Evolutionary conservation across 805 yeast genomes (phyloP).

Genomic region (Clavispora carvajalis): DNA sequence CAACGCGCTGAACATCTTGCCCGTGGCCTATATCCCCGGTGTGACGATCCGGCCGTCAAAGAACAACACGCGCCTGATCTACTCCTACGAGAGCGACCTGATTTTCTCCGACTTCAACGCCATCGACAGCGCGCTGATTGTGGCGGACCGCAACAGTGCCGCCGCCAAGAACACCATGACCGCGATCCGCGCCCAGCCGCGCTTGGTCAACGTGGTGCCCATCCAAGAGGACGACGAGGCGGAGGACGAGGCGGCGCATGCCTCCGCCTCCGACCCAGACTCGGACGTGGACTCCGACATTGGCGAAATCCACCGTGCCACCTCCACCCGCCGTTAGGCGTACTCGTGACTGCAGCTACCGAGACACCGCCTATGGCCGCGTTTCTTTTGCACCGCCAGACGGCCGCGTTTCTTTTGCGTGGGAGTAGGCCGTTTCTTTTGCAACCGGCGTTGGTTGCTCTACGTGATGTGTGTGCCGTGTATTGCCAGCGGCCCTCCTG

Average conservation of each 20-base stretch:
- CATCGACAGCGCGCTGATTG: conserved; percentile 43
- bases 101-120: conserved; percentile 40
- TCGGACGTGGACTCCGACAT: conserved; percentile 44
- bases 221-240: conserved; percentile 40
- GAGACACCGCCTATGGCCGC: too few species aligned
- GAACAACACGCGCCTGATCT: conserved; percentile 39
- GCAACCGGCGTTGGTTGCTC: too few species aligned
- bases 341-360: too few species aligned
- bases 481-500: too few species aligned
- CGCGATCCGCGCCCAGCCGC: conserved; percentile 73
- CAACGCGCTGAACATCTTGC: conserved; percentile 81
- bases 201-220: conserved; percentile 52
- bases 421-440: too few species aligned
- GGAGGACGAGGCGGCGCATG: conserved; percentile 10
- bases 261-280: conserved; percentile 14
- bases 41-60: conserved; percentile 61
- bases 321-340: conserved; percentile 13
- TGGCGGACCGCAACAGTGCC: conserved; percentile 30
- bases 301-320: conserved; percentile 40
- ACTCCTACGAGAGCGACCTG: conserved; percentile 38
- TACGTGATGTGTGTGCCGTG: too few species aligned
- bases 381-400: too few species aligned
- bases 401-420: too few species aligned
- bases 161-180: conserved; percentile 51
- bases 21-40: conserved; percentile 92